Percentiles rank a stretch among this genome's conserved stretches.
Conservation (phyloP, 805 yeast genomes). For the Babjeviella inositovora region DNA sequence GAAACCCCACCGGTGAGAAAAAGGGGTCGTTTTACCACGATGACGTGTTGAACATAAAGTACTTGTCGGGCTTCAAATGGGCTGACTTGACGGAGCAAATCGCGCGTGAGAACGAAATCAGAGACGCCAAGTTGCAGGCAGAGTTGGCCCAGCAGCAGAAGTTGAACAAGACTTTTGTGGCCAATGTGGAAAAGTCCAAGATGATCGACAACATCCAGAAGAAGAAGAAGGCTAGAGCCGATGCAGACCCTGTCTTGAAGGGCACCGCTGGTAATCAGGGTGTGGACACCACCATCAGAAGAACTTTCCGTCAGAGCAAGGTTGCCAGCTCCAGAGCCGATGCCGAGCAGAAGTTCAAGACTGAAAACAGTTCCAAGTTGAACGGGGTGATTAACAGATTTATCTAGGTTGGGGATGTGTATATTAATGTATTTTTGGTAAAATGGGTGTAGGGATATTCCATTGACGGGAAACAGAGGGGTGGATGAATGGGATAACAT, state of each 20-base stretch:
- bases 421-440: constrained; percentile 7
- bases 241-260: constrained; percentile 1
- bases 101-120: constrained; percentile 74
- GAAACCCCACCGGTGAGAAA: constrained; percentile 82
- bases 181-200: constrained; percentile 76
- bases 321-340: constrained; percentile 54
- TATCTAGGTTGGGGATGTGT: constrained; percentile 13
- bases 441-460: no score
- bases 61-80: constrained; percentile 90
- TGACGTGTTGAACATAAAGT: constrained; percentile 83
- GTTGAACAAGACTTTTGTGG: constrained; percentile 69
- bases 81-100: constrained; percentile 85
- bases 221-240: constrained; percentile 17
- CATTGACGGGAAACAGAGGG: no score
- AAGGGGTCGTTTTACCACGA: constrained; percentile 86
- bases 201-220: constrained; percentile 54
- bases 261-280: constrained; percentile 8
- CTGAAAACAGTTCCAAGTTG: constrained; percentile 20
- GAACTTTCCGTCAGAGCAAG: constrained; percentile 57
- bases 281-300: constrained; percentile 23
- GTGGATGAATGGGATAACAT: no score
- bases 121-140: constrained; percentile 76
- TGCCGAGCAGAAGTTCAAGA: constrained; percentile 31
- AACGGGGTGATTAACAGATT: constrained; percentile 34
- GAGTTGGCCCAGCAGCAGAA: constrained; percentile 84